A percentile compares a stretch with the other conserved stretches of the same genome.
These are phyloP conservation scores for Peronospora farinosa DNA, from an alignment of 352 stramenopile species.

Conservation along the genomic window DNA sequence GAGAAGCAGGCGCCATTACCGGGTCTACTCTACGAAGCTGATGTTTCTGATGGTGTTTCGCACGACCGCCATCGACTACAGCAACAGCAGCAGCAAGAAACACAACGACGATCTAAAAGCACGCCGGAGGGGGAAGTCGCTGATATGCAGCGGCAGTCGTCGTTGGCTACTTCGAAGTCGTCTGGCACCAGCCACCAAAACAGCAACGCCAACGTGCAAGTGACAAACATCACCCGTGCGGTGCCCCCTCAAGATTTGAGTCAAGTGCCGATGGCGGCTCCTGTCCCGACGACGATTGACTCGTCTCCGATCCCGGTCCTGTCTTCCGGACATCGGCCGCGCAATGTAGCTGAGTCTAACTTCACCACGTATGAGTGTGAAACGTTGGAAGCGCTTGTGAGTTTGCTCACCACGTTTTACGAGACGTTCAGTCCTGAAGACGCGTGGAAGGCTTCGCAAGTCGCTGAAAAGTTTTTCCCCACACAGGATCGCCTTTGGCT, in stretches of 20 bases:
- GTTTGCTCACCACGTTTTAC: conserved; percentile 61
- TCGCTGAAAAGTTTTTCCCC: conserved; percentile 76
- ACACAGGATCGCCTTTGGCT: conserved; percentile 75
- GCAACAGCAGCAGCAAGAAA: conserved; percentile 10
- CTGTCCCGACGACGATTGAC: conserved; percentile 18
- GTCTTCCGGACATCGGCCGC: conserved; percentile 33
- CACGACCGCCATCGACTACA: conserved; percentile 35
- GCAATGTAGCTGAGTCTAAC: conserved; percentile 66
- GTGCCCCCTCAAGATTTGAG: conserved; percentile 10
- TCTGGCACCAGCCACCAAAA: conserved; percentile 27
- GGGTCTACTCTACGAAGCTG: conserved; percentile 94
- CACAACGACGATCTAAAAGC: conserved; percentile 20
- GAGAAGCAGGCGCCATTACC: conserved; percentile 86
- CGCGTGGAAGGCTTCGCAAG: conserved; percentile 68
- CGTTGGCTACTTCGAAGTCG: conserved; percentile 34
- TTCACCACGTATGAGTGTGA: conserved; percentile 76
- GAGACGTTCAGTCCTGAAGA: conserved; percentile 76
- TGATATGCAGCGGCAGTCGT: conserved; percentile 24
- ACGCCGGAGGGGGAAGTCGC: conserved; percentile 10
- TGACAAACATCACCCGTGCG: conserved; percentile 21
- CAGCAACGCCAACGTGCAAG: conserved; percentile 16
- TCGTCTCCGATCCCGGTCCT: conserved; percentile 29
- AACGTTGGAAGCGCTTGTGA: conserved; percentile 66
- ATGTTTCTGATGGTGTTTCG: conserved; percentile 69
- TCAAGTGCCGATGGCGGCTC: conserved; percentile 4